Evolutionary conservation across 768 basidiomycete genomes (phyloP).

Genomic region (Termitomyces sp.): DNA sequence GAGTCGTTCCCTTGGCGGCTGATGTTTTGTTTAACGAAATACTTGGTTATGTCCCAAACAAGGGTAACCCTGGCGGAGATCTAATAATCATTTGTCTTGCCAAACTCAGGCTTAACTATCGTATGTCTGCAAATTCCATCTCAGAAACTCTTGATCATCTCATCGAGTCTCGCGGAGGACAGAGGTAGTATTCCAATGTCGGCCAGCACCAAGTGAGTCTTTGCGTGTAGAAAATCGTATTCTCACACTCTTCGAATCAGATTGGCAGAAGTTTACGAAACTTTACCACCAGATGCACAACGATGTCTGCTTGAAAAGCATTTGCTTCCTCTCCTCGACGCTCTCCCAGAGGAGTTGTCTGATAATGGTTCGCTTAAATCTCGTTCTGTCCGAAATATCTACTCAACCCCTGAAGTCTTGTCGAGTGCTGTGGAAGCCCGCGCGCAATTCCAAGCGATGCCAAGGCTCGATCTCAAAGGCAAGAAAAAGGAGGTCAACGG

Average conservation of each 20-base stretch:
- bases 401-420: constrained; percentile 19
- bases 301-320: constrained; percentile 42
- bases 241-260: constrained; percentile 19
- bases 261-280: constrained; percentile 40
- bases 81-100: neutral
- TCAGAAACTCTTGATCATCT: no score
- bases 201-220: neutral
- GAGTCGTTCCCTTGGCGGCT: no score
- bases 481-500: constrained; percentile 51
- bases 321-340: constrained; percentile 42
- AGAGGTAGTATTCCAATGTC: neutral
- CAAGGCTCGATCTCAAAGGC: constrained; percentile 42
- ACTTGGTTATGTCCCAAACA: neutral
- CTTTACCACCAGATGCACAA: constrained; percentile 49
- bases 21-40: no score
- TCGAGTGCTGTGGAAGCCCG: constrained; percentile 35
- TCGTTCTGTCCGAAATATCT: neutral
- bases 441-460: constrained; percentile 30
- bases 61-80: neutral
- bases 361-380: constrained; percentile 24
- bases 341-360: constrained; percentile 28
- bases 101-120: neutral
- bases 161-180: no score
- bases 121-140: no score
- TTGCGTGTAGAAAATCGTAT: no score